Conservation (phyloP, 2,329 filamentous ascomycete species). For the Phaeophleospora eucalypticola region DNA sequence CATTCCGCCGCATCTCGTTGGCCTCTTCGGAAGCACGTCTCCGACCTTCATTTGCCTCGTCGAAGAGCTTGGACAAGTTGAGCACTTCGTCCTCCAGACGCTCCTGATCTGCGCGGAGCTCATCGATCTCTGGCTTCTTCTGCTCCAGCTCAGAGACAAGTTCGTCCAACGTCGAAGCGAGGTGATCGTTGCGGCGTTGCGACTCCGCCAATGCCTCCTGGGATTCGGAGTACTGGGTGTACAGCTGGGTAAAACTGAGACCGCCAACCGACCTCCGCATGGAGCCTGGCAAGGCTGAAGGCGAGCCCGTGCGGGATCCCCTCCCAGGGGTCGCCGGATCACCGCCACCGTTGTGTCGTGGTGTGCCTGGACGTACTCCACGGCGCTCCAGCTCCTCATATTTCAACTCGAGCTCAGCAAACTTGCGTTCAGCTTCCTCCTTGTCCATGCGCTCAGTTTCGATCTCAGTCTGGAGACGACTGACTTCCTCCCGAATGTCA, state of each 20-base stretch:
- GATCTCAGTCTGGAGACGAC: constrained; percentile 47
- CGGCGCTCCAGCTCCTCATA: constrained; percentile 52
- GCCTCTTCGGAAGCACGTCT: constrained; percentile 74
- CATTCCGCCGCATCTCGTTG: constrained; percentile 71
- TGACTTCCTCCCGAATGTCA: constrained; percentile 57
- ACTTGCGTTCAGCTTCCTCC: constrained; percentile 57
- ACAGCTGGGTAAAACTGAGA: constrained; percentile 60
- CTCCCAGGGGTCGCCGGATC: constrained; percentile 26
- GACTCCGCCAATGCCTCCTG: constrained; percentile 72
- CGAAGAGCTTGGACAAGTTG: constrained; percentile 72
- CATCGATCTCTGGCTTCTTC: constrained; percentile 81
- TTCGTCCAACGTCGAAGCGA: constrained; percentile 74
- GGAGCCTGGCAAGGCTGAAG: constrained; percentile 45
- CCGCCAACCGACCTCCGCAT: constrained; percentile 50
- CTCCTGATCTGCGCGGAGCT: constrained; percentile 75
- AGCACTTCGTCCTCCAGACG: constrained; percentile 75
- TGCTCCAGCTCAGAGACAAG: constrained; percentile 81
- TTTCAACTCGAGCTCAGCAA: constrained; percentile 62
- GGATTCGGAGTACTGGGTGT: constrained; percentile 57
- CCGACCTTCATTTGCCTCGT: constrained; percentile 75
- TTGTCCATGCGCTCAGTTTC: constrained; percentile 55
- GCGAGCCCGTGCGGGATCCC: constrained; percentile 44
- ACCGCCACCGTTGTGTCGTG: constrained; percentile 41
- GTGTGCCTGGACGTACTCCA: constrained; percentile 46
- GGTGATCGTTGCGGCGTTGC: constrained; percentile 67